Base-by-base conservation (phyloP, 495 filamentous ascomycete species). In the Saxophila tyrrhenica region DNA sequence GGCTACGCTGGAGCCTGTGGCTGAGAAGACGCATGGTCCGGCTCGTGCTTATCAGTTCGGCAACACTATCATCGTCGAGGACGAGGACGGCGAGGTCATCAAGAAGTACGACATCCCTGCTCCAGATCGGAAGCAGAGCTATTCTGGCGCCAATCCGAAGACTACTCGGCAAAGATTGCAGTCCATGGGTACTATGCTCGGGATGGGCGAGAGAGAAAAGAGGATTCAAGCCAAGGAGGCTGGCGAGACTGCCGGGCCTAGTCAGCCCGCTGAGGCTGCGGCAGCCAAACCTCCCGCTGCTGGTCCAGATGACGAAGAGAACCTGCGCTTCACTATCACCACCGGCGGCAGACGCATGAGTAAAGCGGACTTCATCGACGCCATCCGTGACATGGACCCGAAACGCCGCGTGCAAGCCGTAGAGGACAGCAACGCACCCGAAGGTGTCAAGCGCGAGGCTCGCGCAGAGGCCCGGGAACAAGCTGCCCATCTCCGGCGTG, bases 21-120 rank as follows among this genome's bases (percentile, higher is more conserved):
- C 49, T 13, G 47, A 58, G 39, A 57, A 57, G 51, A 45, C 50
- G 13, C 51, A 59, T 25, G 76, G 72, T 24, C 82, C 92, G 3
- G 94, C 94, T 11, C 78, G 87, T 62, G 94, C 94, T 2, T 99
- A 95, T 62, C 89, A 95, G 60, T 96, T 91, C 61, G 94, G 90
- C 43, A 92, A 87, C 60, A 95, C 89, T 67, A 91, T 99, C 60
- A 96, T 99, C 63, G 89, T 99, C 16, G 94, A 99, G 69, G 90
- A 99, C 61, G 89, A 91, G 66, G 86, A 95, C 65, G 94, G 94
- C 25, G 94, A 99, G 64, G 94, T 99, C 13, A 79, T 99, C 66
- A 94, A 94, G 74, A 94, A 92, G 55, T 97, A 95, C 66, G 87
- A 94, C 50, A 83, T 96, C 25, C 85, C 89, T 11, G 62, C 74